phyloP scores from a whole-genome alignment of 148 eudicot species.

The Heliamphora exappendiculata region DNA sequence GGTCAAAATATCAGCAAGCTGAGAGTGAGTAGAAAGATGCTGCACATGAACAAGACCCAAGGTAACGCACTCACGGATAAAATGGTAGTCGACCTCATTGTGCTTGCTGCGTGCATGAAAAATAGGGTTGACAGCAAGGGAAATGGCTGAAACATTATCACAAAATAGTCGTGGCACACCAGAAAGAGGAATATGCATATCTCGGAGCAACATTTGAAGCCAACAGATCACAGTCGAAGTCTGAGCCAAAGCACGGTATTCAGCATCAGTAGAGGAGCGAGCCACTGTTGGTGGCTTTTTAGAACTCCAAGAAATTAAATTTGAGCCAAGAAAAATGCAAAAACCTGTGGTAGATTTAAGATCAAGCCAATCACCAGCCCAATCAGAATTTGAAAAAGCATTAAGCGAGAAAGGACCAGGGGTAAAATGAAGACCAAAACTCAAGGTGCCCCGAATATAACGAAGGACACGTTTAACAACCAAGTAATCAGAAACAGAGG shows the following conservation, averaged over 20 bases:
- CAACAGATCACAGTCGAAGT: neutral
- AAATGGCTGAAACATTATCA: neutral
- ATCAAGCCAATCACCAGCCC: neutral
- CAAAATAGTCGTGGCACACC: neutral
- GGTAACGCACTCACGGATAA: neutral
- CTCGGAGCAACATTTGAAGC: neutral
- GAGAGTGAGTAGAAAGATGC: too few relatives aligned
- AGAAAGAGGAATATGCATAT: too few relatives aligned
- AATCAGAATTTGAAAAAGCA: neutral
- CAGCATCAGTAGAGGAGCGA: neutral
- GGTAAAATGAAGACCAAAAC: neutral
- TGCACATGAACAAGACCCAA: too few relatives aligned
- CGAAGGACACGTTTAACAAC: neutral
- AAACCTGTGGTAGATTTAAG: neutral
- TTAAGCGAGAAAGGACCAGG: neutral
- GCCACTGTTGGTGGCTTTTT: neutral
- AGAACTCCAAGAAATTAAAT: neutral
- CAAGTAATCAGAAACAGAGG: neutral
- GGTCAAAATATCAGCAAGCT: too few relatives aligned
- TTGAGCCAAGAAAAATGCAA: neutral
- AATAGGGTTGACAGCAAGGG: neutral
- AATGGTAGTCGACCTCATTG: neutral
- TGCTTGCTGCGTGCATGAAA: neutral
- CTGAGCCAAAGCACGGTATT: neutral
- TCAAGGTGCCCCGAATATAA: neutral